Evolutionary conservation across 257 asterid species (phyloP), one percentile per base, ranked within the genome.

Genomic region (Rubia yunnanensis): DNA sequence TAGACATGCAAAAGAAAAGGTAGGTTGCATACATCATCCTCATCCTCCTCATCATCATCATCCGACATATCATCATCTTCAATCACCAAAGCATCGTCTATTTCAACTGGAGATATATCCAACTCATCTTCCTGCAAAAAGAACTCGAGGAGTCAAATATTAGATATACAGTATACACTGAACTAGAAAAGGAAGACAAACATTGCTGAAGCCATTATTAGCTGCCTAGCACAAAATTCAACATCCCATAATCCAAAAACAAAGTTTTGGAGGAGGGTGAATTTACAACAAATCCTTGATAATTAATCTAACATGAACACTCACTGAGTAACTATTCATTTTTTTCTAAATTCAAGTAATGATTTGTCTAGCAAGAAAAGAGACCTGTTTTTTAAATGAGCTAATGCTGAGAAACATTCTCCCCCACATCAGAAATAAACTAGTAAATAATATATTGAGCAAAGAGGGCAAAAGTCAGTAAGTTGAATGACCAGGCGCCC

Each of bases 41-140:
- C 81, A 69, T 85, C 95, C 26, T 85, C 95, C 20, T 85, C 92
- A 2, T 85, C 95, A 4, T 89, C 94, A 4, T 89, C 97, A 72
- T 90, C 96, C 9, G 99, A 94, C 46, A 94, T 79, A 73, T 94
- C 97, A 64, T 91, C 99, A 76, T 91, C 95, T 76, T 91, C 98
- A 76, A 91, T 94, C 80, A 94, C 95, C 88, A 88, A 80, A 49
- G 95, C 87, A 58, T 88, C 98, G 63, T 90, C 95, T 68, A 88
- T 79, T 73, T 86, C 98, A 32, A 86, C 81, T 22, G 96, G 95
- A 32, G 96, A 83, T 64, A 83, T 82, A 72, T 82, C 94, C 83
- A 94, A 76, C 66, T 86, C 99, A 62, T 94, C 98, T 68, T 88
- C 99, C 99, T 94, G 85, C 73, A 73, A 65, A 66, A 30, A 5